Base-by-base conservation (phyloP, 73 alveolate species). In the Paramecium biaurelia region DNA sequence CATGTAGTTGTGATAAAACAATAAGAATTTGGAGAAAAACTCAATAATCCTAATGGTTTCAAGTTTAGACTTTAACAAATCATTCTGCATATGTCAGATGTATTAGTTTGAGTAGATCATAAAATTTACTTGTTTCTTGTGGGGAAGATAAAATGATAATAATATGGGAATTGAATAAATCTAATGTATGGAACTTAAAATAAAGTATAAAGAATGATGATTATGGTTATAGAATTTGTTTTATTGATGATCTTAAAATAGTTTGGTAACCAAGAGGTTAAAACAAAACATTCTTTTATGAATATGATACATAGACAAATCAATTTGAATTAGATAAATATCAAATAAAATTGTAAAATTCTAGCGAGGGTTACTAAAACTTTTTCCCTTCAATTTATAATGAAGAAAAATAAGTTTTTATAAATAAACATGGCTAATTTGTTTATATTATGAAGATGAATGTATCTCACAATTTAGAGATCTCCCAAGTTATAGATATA, bases 81-180 rank as follows among this genome's bases (percentile, higher is more conserved):
- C 84, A 63, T 32, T 30, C 41, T 30, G 84, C 84, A 26, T 63
- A 63, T 63, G 84, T 63, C 12, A 63, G 84, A 7, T 63, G 84
- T 30, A 63, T 63, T 3, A 63, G 84, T 63, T 12, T 63, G 2
- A 63, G 12, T 30, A 63, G 26, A 63, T 63, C 84, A 12, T 30
- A 63, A 30, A 63, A 26, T 32, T 30, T 14, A 30, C 28, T 63
- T 30, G 84, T 63, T 3, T 63, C 84, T 14, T 63, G 84, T 7
- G 45, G 84, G 15, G 84, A 63, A 63, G 84, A 63, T 32, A 63
- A 63, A 30, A 12, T 53, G 68, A 53, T 38, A 6, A 7, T 38
- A 20, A 58, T 58, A 15, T 58, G 76, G 76, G 76, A 21, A 24
- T 9, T 58, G 8, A 28, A 58, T 20, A 28, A 21, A 10, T 58